Evolutionary conservation across 306 rosid genomes (phyloP).

Genomic region (Malus orientalis): DNA sequence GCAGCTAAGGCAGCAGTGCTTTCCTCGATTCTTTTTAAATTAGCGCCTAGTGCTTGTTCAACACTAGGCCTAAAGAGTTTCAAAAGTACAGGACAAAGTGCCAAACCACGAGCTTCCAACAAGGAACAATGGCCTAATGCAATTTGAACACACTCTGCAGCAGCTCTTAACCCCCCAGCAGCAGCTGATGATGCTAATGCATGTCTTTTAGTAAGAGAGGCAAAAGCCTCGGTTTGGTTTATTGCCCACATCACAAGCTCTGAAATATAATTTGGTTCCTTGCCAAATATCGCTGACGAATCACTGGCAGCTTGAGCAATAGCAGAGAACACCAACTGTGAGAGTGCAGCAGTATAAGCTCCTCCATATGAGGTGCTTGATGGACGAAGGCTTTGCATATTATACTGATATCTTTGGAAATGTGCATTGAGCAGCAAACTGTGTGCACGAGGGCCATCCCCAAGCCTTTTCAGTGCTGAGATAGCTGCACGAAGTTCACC

Average conservation of each 20-base stretch:
- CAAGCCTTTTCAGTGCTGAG: slow-evolving; percentile 88
- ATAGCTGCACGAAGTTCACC: slow-evolving; percentile 83
- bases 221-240: slow-evolving; percentile 82
- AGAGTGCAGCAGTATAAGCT: slow-evolving; percentile 97
- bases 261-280: slow-evolving; percentile 75
- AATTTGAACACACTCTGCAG: slow-evolving; percentile 99
- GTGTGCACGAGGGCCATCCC: slow-evolving; percentile 96
- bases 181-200: slow-evolving; percentile 98
- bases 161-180: slow-evolving; percentile 98
- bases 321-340: slow-evolving; percentile 92
- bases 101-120: slow-evolving; percentile 92
- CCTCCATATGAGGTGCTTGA: slow-evolving; percentile 97
- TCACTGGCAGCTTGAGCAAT: slow-evolving; percentile 95
- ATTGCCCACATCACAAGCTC: slow-evolving; percentile 99
- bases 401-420: slow-evolving; percentile 77
- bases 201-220: slow-evolving; percentile 81
- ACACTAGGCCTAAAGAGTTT: slow-evolving; percentile 95
- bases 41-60: slow-evolving; percentile 93
- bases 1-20: slow-evolving; percentile 96
- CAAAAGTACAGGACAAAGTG: slow-evolving; percentile 88
- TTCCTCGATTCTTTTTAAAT: slow-evolving; percentile 93
- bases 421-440: slow-evolving; percentile 81
- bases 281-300: slow-evolving; percentile 77
- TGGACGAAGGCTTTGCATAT: slow-evolving; percentile 90
- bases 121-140: slow-evolving; percentile 96